Evolutionary conservation across 768 basidiomycete genomes (phyloP), one percentile per base, ranked within the genome.

Genomic region (Tricholoma matsutake): DNA sequence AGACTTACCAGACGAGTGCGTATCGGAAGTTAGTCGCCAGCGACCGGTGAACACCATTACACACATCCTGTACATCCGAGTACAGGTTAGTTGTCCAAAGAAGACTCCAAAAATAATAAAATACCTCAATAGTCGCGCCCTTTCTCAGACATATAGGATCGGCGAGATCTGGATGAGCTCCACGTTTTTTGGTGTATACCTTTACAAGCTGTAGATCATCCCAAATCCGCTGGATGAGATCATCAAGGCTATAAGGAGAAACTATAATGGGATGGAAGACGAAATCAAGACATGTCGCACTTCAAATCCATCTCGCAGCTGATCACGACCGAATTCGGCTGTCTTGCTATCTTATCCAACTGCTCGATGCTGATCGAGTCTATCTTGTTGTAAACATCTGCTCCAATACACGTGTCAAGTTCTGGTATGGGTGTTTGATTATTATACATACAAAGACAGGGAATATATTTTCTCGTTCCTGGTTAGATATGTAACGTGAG

Each of bases 181-280:
- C 97, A 47, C 97, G 83, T 72, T 96, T 96, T 77, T 99, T 99
- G 2, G 97, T 99, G 74, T 98, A 99, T 49, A 99, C 86, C 69
- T 95, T 96, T 58, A 90, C 89, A 6, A 93, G 81, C 56, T 81
- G 78, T n/a, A 94, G 81, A 61, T 90, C 85, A 29, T 87, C 88
- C 89, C 89, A 92, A 62, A 92, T 86, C 20, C 86, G 82, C 63
- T 89, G 88, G 58, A 91, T 83, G 37, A 92, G 80, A 68, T 91
- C 86, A 68, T 85, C 82, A 57, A 92, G 75, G 72, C 91, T 92
- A 55, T 31, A 55, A 52, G 6, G 0, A 58, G 58, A 63, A 56
- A 29, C 61, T 6, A 64, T 57, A 25, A 13, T 29, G 6, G n/a
- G 63, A 54, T 52, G 57, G 22, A 53, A 49, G 28, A 34, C 13